Conservation (phyloP, 225 moss, liverwort and hornwort species). For the Straminergon stramineum region DNA sequence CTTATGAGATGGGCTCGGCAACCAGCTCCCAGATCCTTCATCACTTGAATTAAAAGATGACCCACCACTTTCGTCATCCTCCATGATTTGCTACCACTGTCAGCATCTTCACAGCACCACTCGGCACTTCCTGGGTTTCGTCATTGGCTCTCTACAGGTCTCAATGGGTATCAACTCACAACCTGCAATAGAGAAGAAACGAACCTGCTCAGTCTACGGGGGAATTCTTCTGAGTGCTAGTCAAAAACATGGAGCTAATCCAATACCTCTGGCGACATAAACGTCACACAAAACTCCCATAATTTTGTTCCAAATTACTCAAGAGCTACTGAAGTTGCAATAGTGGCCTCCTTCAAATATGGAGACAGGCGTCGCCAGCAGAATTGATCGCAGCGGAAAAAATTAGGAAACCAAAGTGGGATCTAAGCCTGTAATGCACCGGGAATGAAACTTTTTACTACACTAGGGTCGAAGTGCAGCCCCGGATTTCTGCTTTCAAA, state of each 20-base stretch:
- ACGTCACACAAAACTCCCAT: not conserved
- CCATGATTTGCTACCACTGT: slow-evolving; percentile 19
- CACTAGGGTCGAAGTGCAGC: not conserved
- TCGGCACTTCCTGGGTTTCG: not conserved
- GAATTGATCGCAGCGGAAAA: not conserved
- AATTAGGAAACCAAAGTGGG: not conserved
- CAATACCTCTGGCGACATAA: not conserved
- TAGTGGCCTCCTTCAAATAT: not conserved
- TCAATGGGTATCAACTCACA: not conserved
- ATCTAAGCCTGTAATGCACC: not conserved
- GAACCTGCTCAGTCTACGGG: not conserved
- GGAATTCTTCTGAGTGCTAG: not conserved
- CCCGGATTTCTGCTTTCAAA: not conserved
- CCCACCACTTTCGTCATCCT: slow-evolving; percentile 48
- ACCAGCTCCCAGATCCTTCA: slow-evolving; percentile 44
- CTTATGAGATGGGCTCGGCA: slow-evolving; percentile 17
- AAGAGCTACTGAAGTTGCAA: not conserved
- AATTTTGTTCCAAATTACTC: not conserved
- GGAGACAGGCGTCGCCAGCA: not conserved
- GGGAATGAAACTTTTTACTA: not conserved
- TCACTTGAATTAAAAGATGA: slow-evolving; percentile 41
- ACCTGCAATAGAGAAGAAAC: not conserved
- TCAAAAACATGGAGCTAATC: not conserved
- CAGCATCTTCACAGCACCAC: slow-evolving; percentile 22
- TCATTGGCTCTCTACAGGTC: not conserved